Evolutionary conservation across 1,284 basidiomycete genomes (phyloP).

Genomic region (Sporisorium scitamineum): DNA sequence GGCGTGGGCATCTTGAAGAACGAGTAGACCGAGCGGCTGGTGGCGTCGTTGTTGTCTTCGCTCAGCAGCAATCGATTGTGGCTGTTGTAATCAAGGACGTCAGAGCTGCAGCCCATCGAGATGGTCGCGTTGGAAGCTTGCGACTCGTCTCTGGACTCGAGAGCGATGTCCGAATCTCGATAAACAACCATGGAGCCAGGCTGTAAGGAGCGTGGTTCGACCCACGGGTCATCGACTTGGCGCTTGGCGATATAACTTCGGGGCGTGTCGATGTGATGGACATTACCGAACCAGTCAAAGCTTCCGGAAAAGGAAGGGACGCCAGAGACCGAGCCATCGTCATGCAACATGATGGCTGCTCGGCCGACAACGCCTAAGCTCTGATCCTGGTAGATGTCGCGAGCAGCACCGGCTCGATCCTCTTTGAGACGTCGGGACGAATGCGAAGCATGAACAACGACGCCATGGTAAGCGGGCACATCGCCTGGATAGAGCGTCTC

Average conservation of each 20-base stretch:
- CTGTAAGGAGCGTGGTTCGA: constrained; percentile 36
- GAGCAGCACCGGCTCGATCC: constrained; percentile 50
- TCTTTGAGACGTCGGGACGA: constrained; percentile 48
- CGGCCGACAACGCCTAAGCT: constrained; percentile 56
- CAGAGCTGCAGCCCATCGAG: constrained; percentile 46
- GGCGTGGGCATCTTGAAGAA: constrained; percentile 56
- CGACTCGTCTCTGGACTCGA: constrained; percentile 20
- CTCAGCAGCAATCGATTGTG: constrained; percentile 53
- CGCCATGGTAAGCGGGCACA: constrained; percentile 62
- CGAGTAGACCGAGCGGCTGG: constrained; percentile 46
- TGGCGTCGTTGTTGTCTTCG: constrained; percentile 49
- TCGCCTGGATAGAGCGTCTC: constrained; percentile 51
- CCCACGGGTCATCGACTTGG: constrained; percentile 31
- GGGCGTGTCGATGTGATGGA: constrained; percentile 52
- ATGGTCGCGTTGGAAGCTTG: constrained; percentile 6
- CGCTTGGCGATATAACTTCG: constrained; percentile 44
- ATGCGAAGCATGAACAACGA: constrained; percentile 53
- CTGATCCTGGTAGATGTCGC: constrained; percentile 43
- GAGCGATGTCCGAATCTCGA: constrained; percentile 55
- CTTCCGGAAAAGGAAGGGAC: constrained; percentile 55
- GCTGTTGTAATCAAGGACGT: constrained; percentile 54
- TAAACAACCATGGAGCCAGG: constrained; percentile 48
- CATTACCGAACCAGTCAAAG: constrained; percentile 61
- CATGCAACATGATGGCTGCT: constrained; percentile 58
- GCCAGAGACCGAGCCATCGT: constrained; percentile 53